Evolutionary conservation across 208 protist species (phyloP).

Genomic region (Trypanosoma brucei): DNA sequence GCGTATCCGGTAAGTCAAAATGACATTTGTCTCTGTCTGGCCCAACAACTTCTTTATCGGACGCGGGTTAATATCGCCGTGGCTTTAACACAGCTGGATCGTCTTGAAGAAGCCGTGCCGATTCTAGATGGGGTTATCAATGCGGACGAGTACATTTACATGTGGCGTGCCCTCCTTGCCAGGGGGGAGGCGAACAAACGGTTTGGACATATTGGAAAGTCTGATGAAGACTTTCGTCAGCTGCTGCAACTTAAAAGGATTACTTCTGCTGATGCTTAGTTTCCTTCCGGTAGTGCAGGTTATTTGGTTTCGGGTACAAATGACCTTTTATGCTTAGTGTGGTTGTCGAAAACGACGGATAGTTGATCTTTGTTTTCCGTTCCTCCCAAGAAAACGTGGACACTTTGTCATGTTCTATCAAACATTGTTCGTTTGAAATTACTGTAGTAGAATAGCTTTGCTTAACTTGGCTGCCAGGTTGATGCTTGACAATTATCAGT

Average conservation of each 20-base stretch:
- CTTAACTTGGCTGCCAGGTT: too few species aligned
- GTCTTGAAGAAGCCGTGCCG: slow-evolving; percentile 63
- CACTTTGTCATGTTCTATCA: too few species aligned
- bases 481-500: too few species aligned
- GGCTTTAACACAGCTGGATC: slow-evolving; percentile 65
- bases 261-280: slow-evolving; percentile 39
- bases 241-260: slow-evolving; percentile 65
- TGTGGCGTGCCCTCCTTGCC: slow-evolving; percentile 82
- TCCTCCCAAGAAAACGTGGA: too few species aligned
- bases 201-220: slow-evolving; percentile 72
- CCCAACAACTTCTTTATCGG: slow-evolving; percentile 71
- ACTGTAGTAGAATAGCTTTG: too few species aligned
- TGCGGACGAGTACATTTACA: slow-evolving; percentile 83
- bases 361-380: too few species aligned
- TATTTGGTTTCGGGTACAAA: too few species aligned
- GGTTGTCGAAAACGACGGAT: too few species aligned
- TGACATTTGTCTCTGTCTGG: slow-evolving; percentile 44
- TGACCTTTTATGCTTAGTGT: too few species aligned
- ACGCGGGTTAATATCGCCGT: slow-evolving; percentile 65
- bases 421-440: too few species aligned
- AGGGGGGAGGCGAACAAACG: slow-evolving; percentile 72
- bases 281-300: background rate
- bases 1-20: slow-evolving; percentile 43
- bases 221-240: slow-evolving; percentile 76
- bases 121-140: slow-evolving; percentile 62